Conservation (phyloP, 257 asterid genomes). For the Misopates orontium region DNA sequence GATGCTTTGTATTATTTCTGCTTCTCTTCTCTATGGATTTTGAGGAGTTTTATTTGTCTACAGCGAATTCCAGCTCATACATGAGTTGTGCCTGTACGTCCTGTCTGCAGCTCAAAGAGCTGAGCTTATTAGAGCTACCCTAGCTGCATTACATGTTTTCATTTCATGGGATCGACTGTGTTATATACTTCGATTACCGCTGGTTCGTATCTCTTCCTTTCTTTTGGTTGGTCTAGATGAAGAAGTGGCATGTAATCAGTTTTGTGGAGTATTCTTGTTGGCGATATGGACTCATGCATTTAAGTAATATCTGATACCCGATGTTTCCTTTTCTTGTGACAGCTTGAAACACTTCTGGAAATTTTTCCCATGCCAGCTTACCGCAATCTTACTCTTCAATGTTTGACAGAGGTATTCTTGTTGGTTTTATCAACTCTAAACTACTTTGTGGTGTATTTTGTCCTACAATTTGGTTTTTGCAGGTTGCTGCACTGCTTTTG, state of each 20-base stretch:
- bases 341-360: constrained; percentile 84
- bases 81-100: constrained; percentile 87
- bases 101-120: constrained; percentile 91
- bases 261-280: constrained; percentile 14
- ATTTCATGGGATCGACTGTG: constrained; percentile 99
- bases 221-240: constrained; percentile 25
- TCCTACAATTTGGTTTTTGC: constrained; percentile 30
- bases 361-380: constrained; percentile 76
- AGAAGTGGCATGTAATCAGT: too few relatives aligned
- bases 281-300: constrained; percentile 19
- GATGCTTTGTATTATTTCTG: constrained; percentile 7
- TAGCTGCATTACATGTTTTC: constrained; percentile 92
- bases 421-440: neutral
- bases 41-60: constrained; percentile 25
- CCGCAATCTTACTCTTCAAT: constrained; percentile 91
- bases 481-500: constrained; percentile 91
- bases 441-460: constrained; percentile 10
- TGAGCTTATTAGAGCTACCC: constrained; percentile 92
- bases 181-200: constrained; percentile 90
- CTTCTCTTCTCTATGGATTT: constrained; percentile 5
- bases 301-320: constrained; percentile 11
- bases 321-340: constrained; percentile 37
- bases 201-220: constrained; percentile 60
- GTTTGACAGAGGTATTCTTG: constrained; percentile 81
- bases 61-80: constrained; percentile 98